These are phyloP conservation scores for Leavenworthia alabamica DNA, from an alignment of 345 rosid genomes.

Conservation along the genomic window DNA sequence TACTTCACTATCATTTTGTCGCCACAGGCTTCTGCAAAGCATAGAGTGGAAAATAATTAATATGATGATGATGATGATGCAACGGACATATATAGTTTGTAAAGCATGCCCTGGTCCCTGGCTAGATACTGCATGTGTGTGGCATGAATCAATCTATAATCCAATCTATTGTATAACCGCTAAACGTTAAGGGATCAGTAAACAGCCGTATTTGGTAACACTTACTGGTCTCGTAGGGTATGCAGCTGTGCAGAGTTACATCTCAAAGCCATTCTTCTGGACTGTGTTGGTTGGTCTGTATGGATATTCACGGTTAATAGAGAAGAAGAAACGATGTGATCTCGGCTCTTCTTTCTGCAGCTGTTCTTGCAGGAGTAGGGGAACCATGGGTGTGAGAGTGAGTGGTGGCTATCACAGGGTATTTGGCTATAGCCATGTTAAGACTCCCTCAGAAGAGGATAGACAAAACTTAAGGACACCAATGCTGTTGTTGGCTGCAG, in stretches of 20 bases:
- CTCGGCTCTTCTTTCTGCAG: slow-evolving; percentile 67
- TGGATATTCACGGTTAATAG: slow-evolving; percentile 50
- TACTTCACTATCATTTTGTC: too few relatives aligned
- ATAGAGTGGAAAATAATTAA: too few relatives aligned
- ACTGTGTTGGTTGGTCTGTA: slow-evolving; percentile 56
- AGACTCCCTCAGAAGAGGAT: slow-evolving; percentile 36
- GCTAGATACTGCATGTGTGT: too few relatives aligned
- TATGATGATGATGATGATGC: slow-evolving; percentile 32
- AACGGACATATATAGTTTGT: too few relatives aligned
- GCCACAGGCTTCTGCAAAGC: too few relatives aligned
- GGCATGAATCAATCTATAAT: too few relatives aligned
- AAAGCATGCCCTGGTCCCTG: too few relatives aligned
- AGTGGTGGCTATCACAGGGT: slow-evolving; percentile 44
- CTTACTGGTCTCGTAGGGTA: slow-evolving; percentile 63
- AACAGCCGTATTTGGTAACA: slow-evolving; percentile 60
- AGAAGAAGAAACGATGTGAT: slow-evolving; percentile 70
- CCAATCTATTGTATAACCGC: too few relatives aligned
- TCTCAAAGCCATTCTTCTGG: slow-evolving; percentile 81
- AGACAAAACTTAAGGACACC: slow-evolving; percentile 41
- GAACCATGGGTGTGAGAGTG: slow-evolving; percentile 96
- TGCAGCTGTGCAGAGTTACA: slow-evolving; percentile 66
- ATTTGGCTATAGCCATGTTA: slow-evolving; percentile 58
- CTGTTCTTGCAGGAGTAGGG: slow-evolving; percentile 76
- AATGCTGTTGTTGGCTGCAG: slow-evolving; percentile 58
- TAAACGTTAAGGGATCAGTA: slow-evolving; percentile 42